phyloP scores from a whole-genome alignment of 306 rosid species.

The Hippophae tibetana region DNA sequence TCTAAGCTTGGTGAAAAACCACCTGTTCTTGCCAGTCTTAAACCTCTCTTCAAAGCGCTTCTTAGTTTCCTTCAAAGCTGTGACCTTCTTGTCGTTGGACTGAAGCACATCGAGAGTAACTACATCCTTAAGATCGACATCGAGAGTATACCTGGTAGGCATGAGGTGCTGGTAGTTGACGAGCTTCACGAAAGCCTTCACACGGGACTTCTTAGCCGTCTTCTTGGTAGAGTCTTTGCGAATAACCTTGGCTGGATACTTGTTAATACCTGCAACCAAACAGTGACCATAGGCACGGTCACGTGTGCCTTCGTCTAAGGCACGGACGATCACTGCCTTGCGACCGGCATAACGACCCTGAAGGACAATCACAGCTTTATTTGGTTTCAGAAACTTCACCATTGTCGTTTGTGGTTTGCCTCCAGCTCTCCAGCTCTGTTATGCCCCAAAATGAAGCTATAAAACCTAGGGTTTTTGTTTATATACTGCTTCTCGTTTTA shows the following conservation, averaged over 20 bases:
- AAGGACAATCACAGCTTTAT: constrained; percentile 41
- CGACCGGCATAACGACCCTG: constrained; percentile 48
- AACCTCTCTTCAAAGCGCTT: constrained; percentile 41
- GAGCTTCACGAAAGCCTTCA: constrained; percentile 41
- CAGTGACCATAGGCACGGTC: constrained; percentile 43
- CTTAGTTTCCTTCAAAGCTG: constrained; percentile 36
- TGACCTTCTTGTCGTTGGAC: constrained; percentile 37
- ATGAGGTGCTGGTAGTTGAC: constrained; percentile 43
- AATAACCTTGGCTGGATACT: constrained; percentile 39
- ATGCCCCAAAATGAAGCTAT: too few species aligned
- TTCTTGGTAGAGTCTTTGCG: constrained; percentile 44
- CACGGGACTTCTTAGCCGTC: constrained; percentile 42
- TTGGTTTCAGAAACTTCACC: constrained; percentile 39
- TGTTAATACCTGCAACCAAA: constrained; percentile 37
- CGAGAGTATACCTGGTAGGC: constrained; percentile 43
- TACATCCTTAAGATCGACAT: constrained; percentile 39
- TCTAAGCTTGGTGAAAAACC: constrained; percentile 49
- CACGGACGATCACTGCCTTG: constrained; percentile 38
- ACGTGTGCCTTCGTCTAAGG: constrained; percentile 41
- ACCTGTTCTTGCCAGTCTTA: constrained; percentile 46
- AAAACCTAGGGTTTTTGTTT: too few species aligned
- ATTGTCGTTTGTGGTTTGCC: constrained; percentile 4
- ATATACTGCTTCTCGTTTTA: too few species aligned
- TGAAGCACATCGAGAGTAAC: constrained; percentile 23
- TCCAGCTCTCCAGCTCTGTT: neutral